Base-by-base conservation (phyloP, 352 stramenopile species). In the Phytophthora vignae region DNA sequence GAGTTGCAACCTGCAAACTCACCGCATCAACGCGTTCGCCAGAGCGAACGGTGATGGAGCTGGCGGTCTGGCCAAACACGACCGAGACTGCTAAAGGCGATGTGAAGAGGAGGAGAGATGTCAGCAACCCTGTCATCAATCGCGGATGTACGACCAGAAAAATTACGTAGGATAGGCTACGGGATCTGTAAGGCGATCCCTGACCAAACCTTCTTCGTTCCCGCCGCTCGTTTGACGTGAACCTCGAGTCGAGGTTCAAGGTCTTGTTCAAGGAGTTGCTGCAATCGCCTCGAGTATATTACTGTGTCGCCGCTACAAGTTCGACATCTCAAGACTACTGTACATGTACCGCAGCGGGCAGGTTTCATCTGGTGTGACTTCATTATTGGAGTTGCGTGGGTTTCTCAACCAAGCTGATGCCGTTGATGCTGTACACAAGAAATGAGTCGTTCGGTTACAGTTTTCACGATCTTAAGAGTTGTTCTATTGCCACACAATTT, bases 1-100 rank as follows among this genome's bases (percentile, higher is more conserved):
- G 67, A 52, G 21, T 27, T 55, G 60, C 14, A 31, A 74, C 25
- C 19, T 66, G 36, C 21, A 70, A 25, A 1, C 38, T 59, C 22
- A 70, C 46, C 17, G 46, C 44, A 19, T 74, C 55, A 1, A 71
- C 62, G 4, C 55, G 68, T 4, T 71, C 40, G 10, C 50, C 68
- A 11, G 38, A 19, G 27, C 55, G 55, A 17, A 74, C 71, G 0
- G 49, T 71, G 56, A 74, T 48, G 46, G 67, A 56, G 29, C 27
- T 70, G 11, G 25, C 21, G 19, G 33, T 40, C 54, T 74, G 61
- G 2, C 22, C 55, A n/a, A 67, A 64, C 29, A 48, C 19, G n/a
- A n/a, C n/a, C n/a, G n/a, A n/a, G n/a, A n/a, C n/a, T n/a, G n/a
- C n/a, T n/a, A n/a, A n/a, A n/a, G 22, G 42, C 19, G 17, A 50